A percentile compares a stretch with the other conserved stretches of the same genome.
These are phyloP conservation scores for Mucor indicus DNA, from an alignment of 371 early-diverging fungal genomes.

Conservation along the genomic window DNA sequence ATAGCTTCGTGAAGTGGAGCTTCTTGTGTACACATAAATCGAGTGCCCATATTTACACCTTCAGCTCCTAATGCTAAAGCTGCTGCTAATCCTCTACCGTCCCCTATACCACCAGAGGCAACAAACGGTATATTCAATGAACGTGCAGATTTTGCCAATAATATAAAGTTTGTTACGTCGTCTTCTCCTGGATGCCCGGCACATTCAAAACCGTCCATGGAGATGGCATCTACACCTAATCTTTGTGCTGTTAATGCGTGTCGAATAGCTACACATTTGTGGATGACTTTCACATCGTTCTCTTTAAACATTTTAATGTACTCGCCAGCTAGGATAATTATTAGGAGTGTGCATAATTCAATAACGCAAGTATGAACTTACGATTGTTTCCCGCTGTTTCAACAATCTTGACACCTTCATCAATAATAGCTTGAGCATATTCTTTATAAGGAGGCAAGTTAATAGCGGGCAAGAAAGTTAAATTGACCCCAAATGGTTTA, in stretches of 20 bases:
- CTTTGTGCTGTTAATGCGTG: conserved; percentile 65
- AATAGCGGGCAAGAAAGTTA: conserved; percentile 60
- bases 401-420: conserved; percentile 71
- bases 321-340: conserved; percentile 46
- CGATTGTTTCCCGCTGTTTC: conserved; percentile 65
- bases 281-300: conserved; percentile 65
- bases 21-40: conserved; percentile 79
- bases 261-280: conserved; percentile 74
- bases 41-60: conserved; percentile 77
- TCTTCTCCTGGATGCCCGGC: conserved; percentile 84
- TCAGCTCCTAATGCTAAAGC: conserved; percentile 70
- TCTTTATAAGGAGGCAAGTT: conserved; percentile 75
- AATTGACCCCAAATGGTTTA: conserved; percentile 77
- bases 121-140: conserved; percentile 61
- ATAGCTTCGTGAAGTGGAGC: conserved; percentile 65
- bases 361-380: conserved; percentile 21
- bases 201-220: conserved; percentile 79
- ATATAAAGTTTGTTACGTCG: conserved; percentile 66
- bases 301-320: conserved; percentile 70
- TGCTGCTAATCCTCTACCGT: conserved; percentile 65
- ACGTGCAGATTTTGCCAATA: conserved; percentile 67
- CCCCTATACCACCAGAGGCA: conserved; percentile 78
- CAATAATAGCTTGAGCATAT: conserved; percentile 71
- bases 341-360: too few relatives aligned
- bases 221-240: conserved; percentile 58